Base-by-base conservation (phyloP, 352 stramenopile genomes). In the Elongisporangium prolatum region DNA sequence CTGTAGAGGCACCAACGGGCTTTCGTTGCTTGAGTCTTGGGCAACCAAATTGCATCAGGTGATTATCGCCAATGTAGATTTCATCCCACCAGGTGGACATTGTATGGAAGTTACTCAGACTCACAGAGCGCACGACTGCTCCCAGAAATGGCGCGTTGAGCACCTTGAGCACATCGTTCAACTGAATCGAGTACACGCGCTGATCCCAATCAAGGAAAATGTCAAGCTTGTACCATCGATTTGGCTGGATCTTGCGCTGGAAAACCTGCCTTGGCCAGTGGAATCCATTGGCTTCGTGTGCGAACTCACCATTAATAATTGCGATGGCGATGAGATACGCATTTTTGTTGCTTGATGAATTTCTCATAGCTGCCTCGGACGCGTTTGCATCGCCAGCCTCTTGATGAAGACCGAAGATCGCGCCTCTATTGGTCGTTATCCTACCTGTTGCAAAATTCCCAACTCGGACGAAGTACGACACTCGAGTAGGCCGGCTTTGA, bases 221-320 rank as follows among this genome's bases (percentile, higher is more conserved):
- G 59, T 99, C 96, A 21, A 99, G 50, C 61, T 98, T 98, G 66
- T 98, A 98, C 95, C 95, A 98, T 17, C 77, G 76, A 51, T 88
- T 72, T 2, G 69, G 67, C 50, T 91, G 69, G 17, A 88, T 60
- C 57, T 80, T 85, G 0, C 63, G 50, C 28, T 88, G 74, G 38
- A 91, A 88, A 21, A 57, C 22, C 3, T 60, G 59, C 50, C 72
- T 65, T 2, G 84, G 86, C 38, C 75, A 80, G 51, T 81, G 64
- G 21, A 86, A 86, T 9, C 60, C 68, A 54, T 97, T 97, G 2
- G 80, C 65, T 48, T 89, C 89, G 56, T 93, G 82, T 9, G 59
- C 65, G 22, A 95, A 93, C 3, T 57, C 61, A 11, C 85, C 85
- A 22, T 94, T 64, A 1, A 88, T 53, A 25, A 96, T 64, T 0